These are phyloP conservation scores for Manihot esculenta DNA, from an alignment of 441 rosid genomes.

Conservation along the genomic window DNA sequence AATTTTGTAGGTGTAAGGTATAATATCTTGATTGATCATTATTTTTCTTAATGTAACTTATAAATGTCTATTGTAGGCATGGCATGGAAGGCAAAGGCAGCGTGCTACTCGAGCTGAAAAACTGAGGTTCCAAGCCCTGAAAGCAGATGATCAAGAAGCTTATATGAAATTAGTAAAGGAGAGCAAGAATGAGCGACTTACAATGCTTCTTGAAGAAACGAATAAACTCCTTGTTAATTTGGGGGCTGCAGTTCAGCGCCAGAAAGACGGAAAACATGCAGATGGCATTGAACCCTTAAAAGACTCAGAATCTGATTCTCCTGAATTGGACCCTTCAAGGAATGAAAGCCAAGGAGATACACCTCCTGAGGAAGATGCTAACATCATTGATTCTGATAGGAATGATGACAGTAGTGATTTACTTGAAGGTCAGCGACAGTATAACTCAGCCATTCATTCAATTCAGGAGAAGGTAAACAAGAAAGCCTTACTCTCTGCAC, in stretches of 20 bases:
- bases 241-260: constrained; percentile 99
- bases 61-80: constrained; percentile 49
- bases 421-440: constrained; percentile 98
- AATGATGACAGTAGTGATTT: constrained; percentile 78
- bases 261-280: constrained; percentile 74
- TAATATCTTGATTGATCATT: background rate
- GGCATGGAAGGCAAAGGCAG: constrained; percentile 99
- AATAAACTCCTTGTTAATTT: constrained; percentile 89
- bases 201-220: constrained; percentile 94
- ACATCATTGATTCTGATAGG: constrained; percentile 64
- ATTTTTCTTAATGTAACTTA: constrained; percentile 13
- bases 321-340: constrained; percentile 70
- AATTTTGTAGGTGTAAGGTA: background rate
- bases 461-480: constrained; percentile 85
- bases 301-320: constrained; percentile 69
- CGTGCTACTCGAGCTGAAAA: constrained; percentile 99
- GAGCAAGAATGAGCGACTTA: constrained; percentile 95
- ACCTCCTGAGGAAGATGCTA: constrained; percentile 60
- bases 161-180: constrained; percentile 97
- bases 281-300: constrained; percentile 69
- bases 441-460: constrained; percentile 93
- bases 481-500: constrained; percentile 17
- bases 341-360: constrained; percentile 65
- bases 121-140: constrained; percentile 92
- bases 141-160: constrained; percentile 97